Evolutionary conservation across 768 basidiomycete genomes (phyloP).

Genomic region (Rossbeevera mucosa): DNA sequence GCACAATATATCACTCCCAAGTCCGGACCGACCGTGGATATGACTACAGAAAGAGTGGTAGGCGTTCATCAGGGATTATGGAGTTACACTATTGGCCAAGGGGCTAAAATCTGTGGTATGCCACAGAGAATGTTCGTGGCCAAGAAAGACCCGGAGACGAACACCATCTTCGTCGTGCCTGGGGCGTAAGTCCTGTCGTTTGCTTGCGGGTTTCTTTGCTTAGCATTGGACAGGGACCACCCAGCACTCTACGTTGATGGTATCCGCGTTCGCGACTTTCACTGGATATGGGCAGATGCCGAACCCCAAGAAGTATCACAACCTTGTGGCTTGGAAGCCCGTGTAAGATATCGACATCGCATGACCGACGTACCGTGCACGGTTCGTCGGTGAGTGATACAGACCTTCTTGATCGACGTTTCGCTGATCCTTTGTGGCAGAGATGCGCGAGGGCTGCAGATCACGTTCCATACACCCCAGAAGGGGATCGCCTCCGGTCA

Average conservation of each 20-base stretch:
- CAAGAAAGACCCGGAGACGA: slow-evolving; percentile 55
- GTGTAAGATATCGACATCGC: slow-evolving; percentile 66
- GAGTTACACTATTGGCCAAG: slow-evolving; percentile 84
- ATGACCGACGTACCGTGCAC: slow-evolving; percentile 53
- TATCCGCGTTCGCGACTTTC: slow-evolving; percentile 47
- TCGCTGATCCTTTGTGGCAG: slow-evolving; percentile 16
- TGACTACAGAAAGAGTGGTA: slow-evolving; percentile 48
- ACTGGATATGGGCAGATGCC: slow-evolving; percentile 72
- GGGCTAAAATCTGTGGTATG: slow-evolving; percentile 62
- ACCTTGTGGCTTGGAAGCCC: slow-evolving; percentile 43
- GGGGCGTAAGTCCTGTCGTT: slow-evolving; percentile 47
- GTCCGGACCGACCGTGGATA: slow-evolving; percentile 64
- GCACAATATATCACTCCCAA: slow-evolving; percentile 72
- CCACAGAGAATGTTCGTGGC: slow-evolving; percentile 65
- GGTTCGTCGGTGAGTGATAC: slow-evolving; percentile 42
- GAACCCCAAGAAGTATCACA: slow-evolving; percentile 45
- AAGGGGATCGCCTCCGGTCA: slow-evolving; percentile 78
- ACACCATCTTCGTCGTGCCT: slow-evolving; percentile 73
- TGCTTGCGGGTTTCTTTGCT: neutral
- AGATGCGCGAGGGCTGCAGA: slow-evolving; percentile 26
- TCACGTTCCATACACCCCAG: slow-evolving; percentile 56
- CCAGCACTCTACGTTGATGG: slow-evolving; percentile 45
- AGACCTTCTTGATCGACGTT: neutral
- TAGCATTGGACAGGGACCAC: slow-evolving; percentile 45
- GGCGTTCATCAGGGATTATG: slow-evolving; percentile 73